Percentiles rank a stretch among this genome's conserved stretches.
phyloP scores from a whole-genome alignment of 2,329 filamentous ascomycete species.

The Teratosphaeria destructans region DNA sequence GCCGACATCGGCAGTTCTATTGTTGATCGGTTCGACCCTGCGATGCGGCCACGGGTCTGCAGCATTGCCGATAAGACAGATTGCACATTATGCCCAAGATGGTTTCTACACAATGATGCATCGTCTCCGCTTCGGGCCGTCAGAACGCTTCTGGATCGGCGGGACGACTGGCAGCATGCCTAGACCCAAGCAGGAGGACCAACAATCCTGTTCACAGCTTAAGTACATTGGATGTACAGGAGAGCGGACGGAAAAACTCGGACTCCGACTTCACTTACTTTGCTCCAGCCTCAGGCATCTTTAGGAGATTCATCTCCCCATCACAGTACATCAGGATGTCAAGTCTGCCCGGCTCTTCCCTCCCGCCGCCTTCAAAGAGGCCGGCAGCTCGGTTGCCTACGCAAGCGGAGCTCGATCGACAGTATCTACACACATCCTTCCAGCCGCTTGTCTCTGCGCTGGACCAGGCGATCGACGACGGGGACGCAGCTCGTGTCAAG shows the following conservation, averaged over 20 bases:
- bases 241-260: too few species aligned
- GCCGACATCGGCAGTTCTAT: neutral
- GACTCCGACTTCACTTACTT: too few species aligned
- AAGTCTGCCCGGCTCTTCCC: too few species aligned
- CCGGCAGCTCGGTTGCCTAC: neutral
- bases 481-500: neutral
- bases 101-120: neutral
- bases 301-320: too few species aligned
- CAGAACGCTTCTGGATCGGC: neutral
- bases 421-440: too few species aligned
- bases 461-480: slow-evolving; percentile 1
- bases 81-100: neutral
- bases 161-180: neutral
- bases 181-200: neutral
- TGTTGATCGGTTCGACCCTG: too few species aligned
- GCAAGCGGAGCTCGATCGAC: neutral
- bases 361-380: too few species aligned
- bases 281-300: too few species aligned
- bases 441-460: neutral
- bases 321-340: too few species aligned
- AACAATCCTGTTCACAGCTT: neutral
- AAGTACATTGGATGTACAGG: too few species aligned
- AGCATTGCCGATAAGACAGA: neutral
- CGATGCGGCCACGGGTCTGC: too few species aligned
- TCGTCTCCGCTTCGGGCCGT: neutral